Evolutionary conservation across 225 moss, liverwort and hornwort species (phyloP), one percentile per base, ranked within the genome.

Genomic region (Marchantia paleacea): DNA sequence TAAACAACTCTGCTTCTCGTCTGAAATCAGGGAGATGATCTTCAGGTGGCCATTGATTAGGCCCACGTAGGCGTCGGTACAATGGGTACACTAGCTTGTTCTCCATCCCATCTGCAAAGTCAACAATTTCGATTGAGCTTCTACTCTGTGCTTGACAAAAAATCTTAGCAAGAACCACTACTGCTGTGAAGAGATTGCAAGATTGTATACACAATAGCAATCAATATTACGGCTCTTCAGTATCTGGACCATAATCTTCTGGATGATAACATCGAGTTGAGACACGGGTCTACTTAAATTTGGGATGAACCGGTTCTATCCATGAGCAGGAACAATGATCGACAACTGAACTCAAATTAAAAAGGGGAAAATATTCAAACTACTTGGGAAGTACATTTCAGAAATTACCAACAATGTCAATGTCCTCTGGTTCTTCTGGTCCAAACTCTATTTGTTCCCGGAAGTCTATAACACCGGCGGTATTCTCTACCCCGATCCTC

Each of bases 381-480:
- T 39, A 2, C 39, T 39, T 39, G 16, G 48, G 62, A 55, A 12
- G 70, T 10, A 2, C 26, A 60, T 13, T 4, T 7, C 31, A 66
- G 20, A 11, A 9, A 0, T 63, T 83, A 86, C 86, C 88, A 73
- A 87, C 83, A 73, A 86, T 74, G 79, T 82, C 81, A 29, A 80
- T 50, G 82, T 88, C 85, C 52, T 79, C 84, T 54, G 72, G 76
- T 83, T 90, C 88, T 81, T 92, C 93, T 6, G 89, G 87, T 68
- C 89, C 89, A 71, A 93, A 84, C 19, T 90, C 92, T 60, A 90
- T 84, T 81, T 93, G 92, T 81, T 90, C 92, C 49, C 93, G 83
- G 76, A 85, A 88, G 79, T 93, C 92, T 79, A 82, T 73, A 18
- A 88, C 77, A 12, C 92, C 93, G 12, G 87, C 89, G 69, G 93